Conservation (phyloP, 345 rosid genomes). For the Acer campestre region DNA sequence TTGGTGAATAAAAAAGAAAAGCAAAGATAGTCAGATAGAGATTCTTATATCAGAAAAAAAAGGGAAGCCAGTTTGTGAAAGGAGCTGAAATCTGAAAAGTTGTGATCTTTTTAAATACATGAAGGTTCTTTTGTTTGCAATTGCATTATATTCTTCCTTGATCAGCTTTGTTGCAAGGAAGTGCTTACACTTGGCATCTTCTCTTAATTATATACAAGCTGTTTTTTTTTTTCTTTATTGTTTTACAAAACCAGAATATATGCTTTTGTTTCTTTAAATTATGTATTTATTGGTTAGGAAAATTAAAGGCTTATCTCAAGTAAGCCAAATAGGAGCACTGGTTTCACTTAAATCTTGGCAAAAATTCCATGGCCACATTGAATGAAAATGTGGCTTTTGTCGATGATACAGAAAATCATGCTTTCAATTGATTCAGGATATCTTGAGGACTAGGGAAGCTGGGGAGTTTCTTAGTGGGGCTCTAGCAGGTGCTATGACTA, state of each 20-base stretch:
- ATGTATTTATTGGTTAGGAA: background rate
- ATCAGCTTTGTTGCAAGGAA: background rate
- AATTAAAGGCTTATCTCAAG: background rate
- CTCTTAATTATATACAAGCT: background rate
- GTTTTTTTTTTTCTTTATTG: background rate
- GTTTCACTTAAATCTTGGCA: background rate
- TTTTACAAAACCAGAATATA: background rate
- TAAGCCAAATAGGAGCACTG: background rate
- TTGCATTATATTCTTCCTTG: background rate
- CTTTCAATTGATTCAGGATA: constrained; percentile 52
- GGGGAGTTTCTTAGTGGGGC: constrained; percentile 98
- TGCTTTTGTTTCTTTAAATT: background rate
- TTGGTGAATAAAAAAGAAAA: background rate
- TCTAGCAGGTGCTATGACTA: constrained; percentile 97
- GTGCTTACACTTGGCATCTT: background rate
- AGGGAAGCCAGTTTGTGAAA: background rate
- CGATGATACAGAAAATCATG: constrained; percentile 16
- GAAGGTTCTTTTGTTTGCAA: background rate
- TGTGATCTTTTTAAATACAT: background rate
- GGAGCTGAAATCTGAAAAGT: background rate
- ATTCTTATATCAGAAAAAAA: background rate
- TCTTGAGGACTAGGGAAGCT: constrained; percentile 71
- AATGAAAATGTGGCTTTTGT: constrained; percentile 11
- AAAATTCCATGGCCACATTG: background rate
- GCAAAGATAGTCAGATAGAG: background rate